Conservation (phyloP, 495 filamentous ascomycete genomes). For the Neurospora sp. region DNA sequence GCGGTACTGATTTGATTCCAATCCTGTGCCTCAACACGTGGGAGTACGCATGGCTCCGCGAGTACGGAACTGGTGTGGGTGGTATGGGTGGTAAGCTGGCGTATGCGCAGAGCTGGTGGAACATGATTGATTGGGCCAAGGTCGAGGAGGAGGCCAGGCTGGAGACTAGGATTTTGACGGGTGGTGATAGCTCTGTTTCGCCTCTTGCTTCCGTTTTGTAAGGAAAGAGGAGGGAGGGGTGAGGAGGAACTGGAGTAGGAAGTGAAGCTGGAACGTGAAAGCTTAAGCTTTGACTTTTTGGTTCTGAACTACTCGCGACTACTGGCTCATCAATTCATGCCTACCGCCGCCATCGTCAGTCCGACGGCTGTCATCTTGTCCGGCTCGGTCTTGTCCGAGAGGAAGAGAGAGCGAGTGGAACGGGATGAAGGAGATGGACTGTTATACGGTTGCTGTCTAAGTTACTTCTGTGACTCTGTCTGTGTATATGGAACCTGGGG, state of each 20-base stretch:
- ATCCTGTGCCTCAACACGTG: constrained; percentile 89
- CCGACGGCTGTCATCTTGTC: not conserved
- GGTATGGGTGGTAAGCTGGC: constrained; percentile 53
- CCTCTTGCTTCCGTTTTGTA: not conserved
- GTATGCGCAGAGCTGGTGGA: constrained; percentile 79
- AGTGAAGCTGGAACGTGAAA: not conserved
- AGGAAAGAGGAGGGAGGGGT: not conserved
- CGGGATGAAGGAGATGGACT: not conserved
- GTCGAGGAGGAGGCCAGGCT: constrained; percentile 38
- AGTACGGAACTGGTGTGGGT: constrained; percentile 56
- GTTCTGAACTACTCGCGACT: not conserved
- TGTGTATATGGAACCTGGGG: not conserved
- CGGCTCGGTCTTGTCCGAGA: not conserved
- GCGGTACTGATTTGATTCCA: constrained; percentile 61
- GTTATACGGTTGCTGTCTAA: not conserved
- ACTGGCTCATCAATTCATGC: not conserved
- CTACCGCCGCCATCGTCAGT: not conserved
- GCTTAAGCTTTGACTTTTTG: not conserved
- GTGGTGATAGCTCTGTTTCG: not conserved
- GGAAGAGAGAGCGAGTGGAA: not conserved
- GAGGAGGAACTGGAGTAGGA: not conserved
- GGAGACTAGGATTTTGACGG: constrained; percentile 1
- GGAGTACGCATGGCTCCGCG: constrained; percentile 86
- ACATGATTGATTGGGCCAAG: constrained; percentile 70
- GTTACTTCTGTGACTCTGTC: not conserved